These are phyloP conservation scores for Paecilomyces niveus DNA, from an alignment of 2,329 filamentous ascomycete species.

Conservation along the genomic window DNA sequence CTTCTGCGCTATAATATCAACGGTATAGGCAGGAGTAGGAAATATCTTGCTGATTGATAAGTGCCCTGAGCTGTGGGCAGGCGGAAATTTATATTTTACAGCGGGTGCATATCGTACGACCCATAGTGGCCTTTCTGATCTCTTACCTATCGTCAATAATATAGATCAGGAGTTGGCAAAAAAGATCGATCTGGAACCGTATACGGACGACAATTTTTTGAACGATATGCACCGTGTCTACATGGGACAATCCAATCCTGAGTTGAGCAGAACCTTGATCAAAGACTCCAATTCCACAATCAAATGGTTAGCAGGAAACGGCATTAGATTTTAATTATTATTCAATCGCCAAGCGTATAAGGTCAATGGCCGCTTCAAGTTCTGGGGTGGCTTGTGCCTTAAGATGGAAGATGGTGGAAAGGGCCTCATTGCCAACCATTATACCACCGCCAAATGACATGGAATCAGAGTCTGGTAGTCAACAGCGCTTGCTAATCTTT, in stretches of 20 bases:
- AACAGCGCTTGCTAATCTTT: too few relatives aligned
- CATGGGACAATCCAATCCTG: slow-evolving; percentile 46
- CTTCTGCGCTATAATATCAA: too few relatives aligned
- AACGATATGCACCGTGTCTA: slow-evolving; percentile 51
- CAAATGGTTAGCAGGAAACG: slow-evolving; percentile 50
- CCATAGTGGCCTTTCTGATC: slow-evolving; percentile 48
- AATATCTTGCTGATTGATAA: too few relatives aligned
- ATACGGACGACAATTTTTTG: slow-evolving; percentile 49
- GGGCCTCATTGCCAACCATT: slow-evolving; percentile 50
- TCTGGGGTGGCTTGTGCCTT: slow-evolving; percentile 60
- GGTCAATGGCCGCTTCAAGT: slow-evolving; percentile 54
- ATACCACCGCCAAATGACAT: slow-evolving; percentile 39
- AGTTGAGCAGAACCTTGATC: slow-evolving; percentile 45
- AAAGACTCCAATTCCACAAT: slow-evolving; percentile 44
- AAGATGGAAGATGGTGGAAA: slow-evolving; percentile 55
- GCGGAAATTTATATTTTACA: slow-evolving; percentile 60
- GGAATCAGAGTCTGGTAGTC: slow-evolving; percentile 32
- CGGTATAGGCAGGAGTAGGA: too few relatives aligned
- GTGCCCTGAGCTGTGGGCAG: slow-evolving; percentile 51
- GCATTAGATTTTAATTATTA: slow-evolving; percentile 52
- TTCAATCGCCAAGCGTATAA: slow-evolving; percentile 62
- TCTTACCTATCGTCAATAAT: slow-evolving; percentile 58
- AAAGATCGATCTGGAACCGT: slow-evolving; percentile 53
- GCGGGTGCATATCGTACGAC: slow-evolving; percentile 56
- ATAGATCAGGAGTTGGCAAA: slow-evolving; percentile 39